These are phyloP conservation scores for Aspergillus tanneri DNA, from an alignment of 2,329 filamentous ascomycete species.

Conservation along the genomic window DNA sequence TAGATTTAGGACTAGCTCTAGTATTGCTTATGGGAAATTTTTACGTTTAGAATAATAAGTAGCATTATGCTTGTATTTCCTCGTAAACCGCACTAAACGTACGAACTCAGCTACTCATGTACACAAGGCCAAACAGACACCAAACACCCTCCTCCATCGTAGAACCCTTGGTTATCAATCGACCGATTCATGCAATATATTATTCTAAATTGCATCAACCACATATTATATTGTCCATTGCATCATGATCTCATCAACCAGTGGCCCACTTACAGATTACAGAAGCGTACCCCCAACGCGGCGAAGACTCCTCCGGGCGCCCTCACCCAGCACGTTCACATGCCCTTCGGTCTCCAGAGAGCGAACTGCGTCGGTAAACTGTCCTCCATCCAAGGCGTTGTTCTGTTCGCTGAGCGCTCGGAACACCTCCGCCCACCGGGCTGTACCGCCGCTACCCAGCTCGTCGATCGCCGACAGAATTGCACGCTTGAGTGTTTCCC, in stretches of 20 bases:
- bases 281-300: slow-evolving; percentile 59
- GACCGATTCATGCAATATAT: background rate
- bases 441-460: slow-evolving; percentile 64
- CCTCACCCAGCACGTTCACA: slow-evolving; percentile 79
- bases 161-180: slow-evolving; percentile 3
- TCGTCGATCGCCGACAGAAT: slow-evolving; percentile 76
- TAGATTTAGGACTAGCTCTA: too few species aligned
- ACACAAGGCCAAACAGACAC: slow-evolving; percentile 11
- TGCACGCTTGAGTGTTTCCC: slow-evolving; percentile 79
- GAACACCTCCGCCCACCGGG: slow-evolving; percentile 74
- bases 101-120: background rate
- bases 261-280: slow-evolving; percentile 1
- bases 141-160: slow-evolving; percentile 10
- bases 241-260: slow-evolving; percentile 30
- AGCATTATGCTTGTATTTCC: too few species aligned
- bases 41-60: too few species aligned
- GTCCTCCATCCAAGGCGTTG: slow-evolving; percentile 68
- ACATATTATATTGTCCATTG: slow-evolving; percentile 30
- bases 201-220: slow-evolving; percentile 9
- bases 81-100: too few species aligned
- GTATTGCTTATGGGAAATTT: too few species aligned
- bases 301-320: slow-evolving; percentile 75
- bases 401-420: slow-evolving; percentile 70
- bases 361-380: slow-evolving; percentile 80
- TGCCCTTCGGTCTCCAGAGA: slow-evolving; percentile 80